Base-by-base conservation (phyloP, 2,329 filamentous ascomycete species). In the Lachnellula willkommii region DNA sequence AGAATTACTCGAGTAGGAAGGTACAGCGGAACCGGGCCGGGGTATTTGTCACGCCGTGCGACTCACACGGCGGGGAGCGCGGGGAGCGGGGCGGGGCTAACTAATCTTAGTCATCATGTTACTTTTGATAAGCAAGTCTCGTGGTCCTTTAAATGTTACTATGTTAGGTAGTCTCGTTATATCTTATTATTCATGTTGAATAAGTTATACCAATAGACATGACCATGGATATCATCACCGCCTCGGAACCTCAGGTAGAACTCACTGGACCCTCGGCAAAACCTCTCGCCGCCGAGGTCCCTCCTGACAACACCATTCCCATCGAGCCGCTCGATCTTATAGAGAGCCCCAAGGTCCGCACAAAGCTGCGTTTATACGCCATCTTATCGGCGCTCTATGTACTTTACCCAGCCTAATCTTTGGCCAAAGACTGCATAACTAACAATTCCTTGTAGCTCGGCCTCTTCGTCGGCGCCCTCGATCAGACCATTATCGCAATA, bases 401-500 rank as follows among this genome's bases (percentile, higher is more conserved):
- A 56, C 14, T 28, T 4, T 32, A 47, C 28, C 47, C 28, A 15
- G 2, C 40, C 49, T 20, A 42, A 6, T 42, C 15, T n/a, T 17
- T 12, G 3, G 6, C 15, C 12, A 20, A 42, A 42, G 17, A 42
- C 39, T 4, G 12, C 39, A 12, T 20, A 42, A 14, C 39, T 42
- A 42, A 42, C 17, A 42, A 20, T 42, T 17, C 6, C 17, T 42
- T 42, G 15, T 26, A 51, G 49, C 36, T 51, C n/a, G 17, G 17
- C 32, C 36, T 51, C 20, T 53, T 57, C 43, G 59, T 68, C 37
- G 63, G 66, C 51, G 66, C 67, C 8, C 58, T 69, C 42, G 66
- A 65, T 47, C 61, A 63, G 24, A 71, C 71, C 7, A 73, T 74
- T 50, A 69, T 74, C 40, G 66, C 72, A 15, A 74, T 72, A 1